These are phyloP conservation scores for Sporothrix globosa DNA, from an alignment of 2,329 filamentous ascomycete genomes.

Conservation along the genomic window DNA sequence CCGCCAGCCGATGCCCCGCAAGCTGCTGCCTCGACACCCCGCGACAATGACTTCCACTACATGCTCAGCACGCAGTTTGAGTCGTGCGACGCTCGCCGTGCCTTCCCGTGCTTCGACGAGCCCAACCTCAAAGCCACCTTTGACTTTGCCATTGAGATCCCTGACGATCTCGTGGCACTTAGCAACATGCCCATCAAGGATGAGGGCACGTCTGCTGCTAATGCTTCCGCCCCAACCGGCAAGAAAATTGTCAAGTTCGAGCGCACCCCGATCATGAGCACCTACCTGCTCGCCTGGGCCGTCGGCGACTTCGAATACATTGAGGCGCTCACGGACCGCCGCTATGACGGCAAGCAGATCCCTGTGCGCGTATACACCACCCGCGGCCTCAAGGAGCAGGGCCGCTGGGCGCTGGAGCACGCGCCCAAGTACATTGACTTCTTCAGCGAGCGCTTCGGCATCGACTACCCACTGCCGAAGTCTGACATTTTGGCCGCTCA, in stretches of 20 bases:
- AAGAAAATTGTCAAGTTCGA: slow-evolving; percentile 79
- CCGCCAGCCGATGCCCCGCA: slow-evolving; percentile 59
- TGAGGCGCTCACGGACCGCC: slow-evolving; percentile 84
- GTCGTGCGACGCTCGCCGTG: slow-evolving; percentile 88
- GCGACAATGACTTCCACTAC: slow-evolving; percentile 66
- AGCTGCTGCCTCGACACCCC: slow-evolving; percentile 75
- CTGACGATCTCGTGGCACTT: slow-evolving; percentile 81
- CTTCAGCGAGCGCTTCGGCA: slow-evolving; percentile 91
- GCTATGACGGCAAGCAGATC: slow-evolving; percentile 79
- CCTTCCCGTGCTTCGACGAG: slow-evolving; percentile 98
- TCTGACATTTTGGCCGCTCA: slow-evolving; percentile 88
- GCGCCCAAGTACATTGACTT: slow-evolving; percentile 93
- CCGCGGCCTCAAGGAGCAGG: slow-evolving; percentile 89
- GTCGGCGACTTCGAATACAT: slow-evolving; percentile 97
- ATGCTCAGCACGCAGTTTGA: slow-evolving; percentile 98
- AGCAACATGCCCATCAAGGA: slow-evolving; percentile 94
- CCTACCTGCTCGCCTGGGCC: slow-evolving; percentile 88
- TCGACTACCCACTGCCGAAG: slow-evolving; percentile 92
- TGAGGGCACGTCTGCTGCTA: slow-evolving; percentile 52
- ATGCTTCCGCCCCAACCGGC: slow-evolving; percentile 47
- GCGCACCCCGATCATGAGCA: slow-evolving; percentile 86
- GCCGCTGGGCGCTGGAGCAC: slow-evolving; percentile 84
- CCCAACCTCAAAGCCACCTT: slow-evolving; percentile 96
- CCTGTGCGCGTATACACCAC: slow-evolving; percentile 97
- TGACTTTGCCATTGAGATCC: slow-evolving; percentile 89